Percentiles rank a stretch among this genome's conserved stretches.
phyloP scores from a whole-genome alignment of 495 filamentous ascomycete species.

The Talaromyces trachyspermus region DNA sequence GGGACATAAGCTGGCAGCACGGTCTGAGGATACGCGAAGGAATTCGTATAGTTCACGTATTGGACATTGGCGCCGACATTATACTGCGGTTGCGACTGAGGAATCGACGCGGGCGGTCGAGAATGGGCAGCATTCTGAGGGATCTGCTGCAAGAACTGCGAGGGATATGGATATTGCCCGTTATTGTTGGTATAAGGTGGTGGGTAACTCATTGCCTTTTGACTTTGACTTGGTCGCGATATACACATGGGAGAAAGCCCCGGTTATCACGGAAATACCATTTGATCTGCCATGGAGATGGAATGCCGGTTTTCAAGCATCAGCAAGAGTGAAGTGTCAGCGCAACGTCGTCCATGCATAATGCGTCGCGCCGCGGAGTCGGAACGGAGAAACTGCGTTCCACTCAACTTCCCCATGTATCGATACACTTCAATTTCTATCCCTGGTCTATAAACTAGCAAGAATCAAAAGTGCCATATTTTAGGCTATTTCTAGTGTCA shows the following conservation, averaged over 20 bases:
- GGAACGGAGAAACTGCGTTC: slow-evolving; percentile 7
- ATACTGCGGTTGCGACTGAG: slow-evolving; percentile 33
- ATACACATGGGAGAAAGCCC: neutral
- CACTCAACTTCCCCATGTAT: too few relatives aligned
- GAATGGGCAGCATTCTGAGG: slow-evolving; percentile 2
- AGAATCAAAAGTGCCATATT: too few relatives aligned
- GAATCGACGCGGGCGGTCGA: slow-evolving; percentile 1
- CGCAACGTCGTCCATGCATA: neutral
- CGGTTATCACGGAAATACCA: neutral
- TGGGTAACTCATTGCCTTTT: slow-evolving; percentile 44
- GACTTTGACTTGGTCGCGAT: neutral
- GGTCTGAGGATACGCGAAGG: slow-evolving; percentile 27
- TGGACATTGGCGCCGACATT: slow-evolving; percentile 27
- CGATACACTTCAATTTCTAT: too few relatives aligned
- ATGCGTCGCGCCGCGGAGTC: neutral
- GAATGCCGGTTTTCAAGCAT: too few relatives aligned
- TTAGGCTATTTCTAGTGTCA: too few relatives aligned
- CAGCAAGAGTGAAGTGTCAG: too few relatives aligned
- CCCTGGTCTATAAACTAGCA: too few relatives aligned
- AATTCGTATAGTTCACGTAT: slow-evolving; percentile 36
- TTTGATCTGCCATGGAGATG: slow-evolving; percentile 2
- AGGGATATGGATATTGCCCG: slow-evolving; percentile 31
- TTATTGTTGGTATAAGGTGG: slow-evolving; percentile 34
- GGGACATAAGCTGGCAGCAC: slow-evolving; percentile 28
- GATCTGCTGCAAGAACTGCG: slow-evolving; percentile 20